A percentile compares a stretch with the other conserved stretches of the same genome.
phyloP scores from a whole-genome alignment of 2,329 filamentous ascomycete species.

The Fusarium sp. region DNA sequence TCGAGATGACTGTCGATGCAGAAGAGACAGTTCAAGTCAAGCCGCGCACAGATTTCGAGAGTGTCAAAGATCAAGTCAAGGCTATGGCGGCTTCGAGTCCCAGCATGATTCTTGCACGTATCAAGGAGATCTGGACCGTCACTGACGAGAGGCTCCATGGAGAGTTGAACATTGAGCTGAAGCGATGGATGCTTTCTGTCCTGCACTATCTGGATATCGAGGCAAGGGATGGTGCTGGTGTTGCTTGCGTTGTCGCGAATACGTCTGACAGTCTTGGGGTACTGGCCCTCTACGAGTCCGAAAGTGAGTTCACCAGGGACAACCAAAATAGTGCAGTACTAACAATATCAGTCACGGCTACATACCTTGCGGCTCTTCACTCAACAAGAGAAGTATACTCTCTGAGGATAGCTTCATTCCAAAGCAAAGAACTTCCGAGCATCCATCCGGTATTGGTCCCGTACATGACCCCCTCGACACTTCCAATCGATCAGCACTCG shows the following conservation, averaged over 20 bases:
- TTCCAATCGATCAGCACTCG: conserved; percentile 54
- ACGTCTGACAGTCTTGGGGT: conserved; percentile 48
- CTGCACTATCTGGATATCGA: conserved; percentile 61
- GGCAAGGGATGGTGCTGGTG: conserved; percentile 24
- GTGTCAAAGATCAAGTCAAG: conserved; percentile 29
- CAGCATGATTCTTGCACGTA: conserved; percentile 62
- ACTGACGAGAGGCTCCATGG: conserved; percentile 19
- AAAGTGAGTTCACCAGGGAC: conserved; percentile 51
- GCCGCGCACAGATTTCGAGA: background rate
- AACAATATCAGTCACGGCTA: conserved; percentile 56
- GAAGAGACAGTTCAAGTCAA: background rate
- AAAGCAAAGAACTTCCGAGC: conserved; percentile 53
- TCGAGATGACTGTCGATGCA: background rate
- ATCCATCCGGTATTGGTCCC: conserved; percentile 55
- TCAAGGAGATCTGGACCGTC: conserved; percentile 55
- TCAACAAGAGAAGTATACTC: conserved; percentile 58
- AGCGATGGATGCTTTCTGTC: conserved; percentile 70
- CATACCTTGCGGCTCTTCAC: conserved; percentile 61
- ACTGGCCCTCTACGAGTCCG: conserved; percentile 64
- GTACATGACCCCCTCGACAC: conserved; percentile 50
- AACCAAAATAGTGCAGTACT: background rate
- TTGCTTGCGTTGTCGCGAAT: background rate
- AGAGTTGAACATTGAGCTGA: conserved; percentile 64
- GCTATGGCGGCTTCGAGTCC: conserved; percentile 41
- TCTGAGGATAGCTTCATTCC: conserved; percentile 58